Base-by-base conservation (phyloP, 2,329 filamentous ascomycete species). In the Cryphonectria carpinicola region DNA sequence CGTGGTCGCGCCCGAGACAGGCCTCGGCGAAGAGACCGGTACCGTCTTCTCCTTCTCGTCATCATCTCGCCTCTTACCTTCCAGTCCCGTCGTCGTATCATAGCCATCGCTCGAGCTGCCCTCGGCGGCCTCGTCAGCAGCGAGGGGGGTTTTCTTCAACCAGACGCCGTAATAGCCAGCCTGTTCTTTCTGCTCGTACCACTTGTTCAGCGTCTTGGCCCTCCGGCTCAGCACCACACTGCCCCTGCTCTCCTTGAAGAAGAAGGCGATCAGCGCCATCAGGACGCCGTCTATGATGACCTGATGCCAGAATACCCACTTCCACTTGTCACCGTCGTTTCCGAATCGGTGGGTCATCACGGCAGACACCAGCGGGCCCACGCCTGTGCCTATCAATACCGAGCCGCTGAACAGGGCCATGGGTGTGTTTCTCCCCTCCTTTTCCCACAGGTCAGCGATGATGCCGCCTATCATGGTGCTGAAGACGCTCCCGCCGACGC, bases 401-500 rank as follows among this genome's bases (percentile, higher is more conserved):
- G 86, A 84, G 0, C 92, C 93, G n/a, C 92, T 92, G 79, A 97
- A 98, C 0, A 97, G 78, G 0, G 93, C 91, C 95, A 98, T 97
- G 0, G 95, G 93, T 0, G 92, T 94, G 76, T 98, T 97, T 46
- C 95, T 86, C 61, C 93, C 90, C 71, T 92, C 83, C 13, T 93
- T 89, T 64, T 91, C 88, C 82, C 94, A 97, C 71, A 97, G 88
- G 77, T 98, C 95, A 66, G 92, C 92, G 56, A 98, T 91, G 4
- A 98, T 92, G 4, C 95, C 95, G n/a, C 95, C 95, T 0, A 97
- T 92, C 86, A 97, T 95, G 32, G 93, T 96, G 61, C 92, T 94
- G 78, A 97, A 97, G 0, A 86, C 90, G 65, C 90, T 94, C 7
- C 89, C 91, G 8, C 92, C 93, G n/a, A 90, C 88, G 1, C 95